A percentile compares a stretch with the other conserved stretches of the same genome.
Evolutionary conservation across 306 rosid genomes (phyloP).

Genomic region (Begonia peltatifolia): DNA sequence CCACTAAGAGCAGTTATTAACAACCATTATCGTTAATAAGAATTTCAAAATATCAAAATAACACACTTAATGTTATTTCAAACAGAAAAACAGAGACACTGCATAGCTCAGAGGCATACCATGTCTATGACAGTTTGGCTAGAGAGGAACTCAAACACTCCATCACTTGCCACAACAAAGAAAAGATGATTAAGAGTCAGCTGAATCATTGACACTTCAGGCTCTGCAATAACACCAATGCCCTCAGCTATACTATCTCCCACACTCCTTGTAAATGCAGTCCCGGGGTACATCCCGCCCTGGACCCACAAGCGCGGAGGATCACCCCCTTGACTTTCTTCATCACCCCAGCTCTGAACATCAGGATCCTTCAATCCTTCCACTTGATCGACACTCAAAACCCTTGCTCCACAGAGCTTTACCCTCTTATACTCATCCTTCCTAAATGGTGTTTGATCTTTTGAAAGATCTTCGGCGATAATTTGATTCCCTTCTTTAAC

Average conservation of each 20-base stretch:
- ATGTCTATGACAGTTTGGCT: constrained; percentile 85
- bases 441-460: constrained; percentile 93
- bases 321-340: constrained; percentile 67
- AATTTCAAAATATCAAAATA: too few species aligned
- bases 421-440: constrained; percentile 87
- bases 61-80: too few species aligned
- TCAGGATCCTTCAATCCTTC: constrained; percentile 83
- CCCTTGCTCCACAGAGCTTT: constrained; percentile 80
- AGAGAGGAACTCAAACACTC: constrained; percentile 84
- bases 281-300: constrained; percentile 69
- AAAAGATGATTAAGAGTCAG: constrained; percentile 71
- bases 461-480: constrained; percentile 68
- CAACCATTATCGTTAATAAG: too few species aligned
- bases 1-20: too few species aligned
- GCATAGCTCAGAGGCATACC: constrained; percentile 29
- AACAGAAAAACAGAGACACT: too few species aligned
- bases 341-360: constrained; percentile 83
- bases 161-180: constrained; percentile 92
- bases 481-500: constrained; percentile 64
- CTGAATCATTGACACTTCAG: constrained; percentile 58
- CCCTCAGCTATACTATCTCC: constrained; percentile 82
- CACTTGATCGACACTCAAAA: constrained; percentile 79
- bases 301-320: constrained; percentile 96
- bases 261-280: constrained; percentile 94
- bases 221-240: constrained; percentile 79